phyloP scores from a whole-genome alignment of 306 rosid genomes.

The Rosa rugosa region DNA sequence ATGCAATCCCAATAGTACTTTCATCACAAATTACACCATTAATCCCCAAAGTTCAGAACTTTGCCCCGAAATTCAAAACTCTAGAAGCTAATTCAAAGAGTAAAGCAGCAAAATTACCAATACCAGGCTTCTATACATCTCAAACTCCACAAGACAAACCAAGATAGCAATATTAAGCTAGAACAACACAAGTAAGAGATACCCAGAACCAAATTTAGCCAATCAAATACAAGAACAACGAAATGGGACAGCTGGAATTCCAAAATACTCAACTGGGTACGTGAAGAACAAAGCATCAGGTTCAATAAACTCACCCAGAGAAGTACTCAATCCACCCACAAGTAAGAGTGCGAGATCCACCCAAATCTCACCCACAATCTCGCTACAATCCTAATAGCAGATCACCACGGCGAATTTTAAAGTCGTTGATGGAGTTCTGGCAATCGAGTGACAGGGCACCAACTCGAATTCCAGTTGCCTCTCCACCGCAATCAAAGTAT shows the following conservation, averaged over 20 bases:
- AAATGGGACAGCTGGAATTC: neutral
- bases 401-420: too few species aligned
- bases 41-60: constrained; percentile 7
- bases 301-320: constrained; percentile 52
- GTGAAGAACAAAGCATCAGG: constrained; percentile 3
- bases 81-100: neutral
- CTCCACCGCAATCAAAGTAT: too few species aligned
- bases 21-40: constrained; percentile 4
- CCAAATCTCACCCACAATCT: too few species aligned
- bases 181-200: neutral
- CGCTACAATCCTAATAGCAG: too few species aligned
- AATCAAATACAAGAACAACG: neutral
- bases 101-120: neutral
- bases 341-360: constrained; percentile 94
- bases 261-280: constrained; percentile 12
- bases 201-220: constrained; percentile 2
- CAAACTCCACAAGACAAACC: constrained; percentile 3
- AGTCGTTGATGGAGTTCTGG: too few species aligned
- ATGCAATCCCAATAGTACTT: neutral
- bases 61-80: neutral
- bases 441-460: too few species aligned
- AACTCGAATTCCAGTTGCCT: too few species aligned
- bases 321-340: constrained; percentile 87
- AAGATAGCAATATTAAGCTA: neutral
- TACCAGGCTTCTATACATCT: neutral